A percentile compares a stretch with the other conserved stretches of the same genome.
Evolutionary conservation across 1,284 basidiomycete genomes (phyloP).

Genomic region (Pascua sp.): DNA sequence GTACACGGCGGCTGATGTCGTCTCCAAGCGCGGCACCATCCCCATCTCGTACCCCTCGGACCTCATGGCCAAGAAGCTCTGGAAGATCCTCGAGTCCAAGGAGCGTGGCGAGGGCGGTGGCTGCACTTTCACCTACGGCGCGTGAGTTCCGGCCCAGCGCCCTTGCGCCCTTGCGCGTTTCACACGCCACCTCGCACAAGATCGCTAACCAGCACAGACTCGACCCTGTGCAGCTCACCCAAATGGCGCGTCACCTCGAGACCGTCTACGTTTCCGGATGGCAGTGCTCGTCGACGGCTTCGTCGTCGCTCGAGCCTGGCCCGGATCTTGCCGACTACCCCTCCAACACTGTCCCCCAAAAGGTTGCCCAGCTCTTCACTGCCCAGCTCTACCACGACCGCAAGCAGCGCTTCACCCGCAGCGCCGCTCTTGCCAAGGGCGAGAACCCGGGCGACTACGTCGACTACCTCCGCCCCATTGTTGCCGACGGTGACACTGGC

Average conservation of each 20-base stretch:
- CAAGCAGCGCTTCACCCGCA: conserved; percentile 63
- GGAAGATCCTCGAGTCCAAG: conserved; percentile 53
- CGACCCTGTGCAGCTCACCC: conserved; percentile 90
- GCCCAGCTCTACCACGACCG: conserved; percentile 64
- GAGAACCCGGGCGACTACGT: conserved; percentile 55
- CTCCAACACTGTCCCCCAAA: conserved; percentile 62
- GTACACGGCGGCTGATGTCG: conserved; percentile 89
- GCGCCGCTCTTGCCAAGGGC: conserved; percentile 46
- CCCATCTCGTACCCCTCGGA: conserved; percentile 83
- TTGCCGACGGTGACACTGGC: conserved; percentile 88
- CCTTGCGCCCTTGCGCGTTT: no score
- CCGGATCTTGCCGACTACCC: conserved; percentile 85
- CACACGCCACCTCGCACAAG: background rate
- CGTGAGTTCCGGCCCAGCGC: conserved; percentile 75
- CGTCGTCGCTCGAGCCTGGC: conserved; percentile 95
- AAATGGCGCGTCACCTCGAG: conserved; percentile 94
- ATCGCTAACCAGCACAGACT: conserved; percentile 57
- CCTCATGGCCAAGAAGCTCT: conserved; percentile 83
- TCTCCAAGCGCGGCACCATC: conserved; percentile 88
- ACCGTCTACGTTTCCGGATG: conserved; percentile 96
- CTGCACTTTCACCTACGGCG: conserved; percentile 70
- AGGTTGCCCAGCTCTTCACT: conserved; percentile 62
- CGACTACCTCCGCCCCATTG: conserved; percentile 88
- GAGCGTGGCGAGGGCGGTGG: conserved; percentile 49
- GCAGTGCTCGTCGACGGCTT: conserved; percentile 82